These are phyloP conservation scores for Myxozyma kluyveri DNA, from an alignment of 805 yeast genomes.

Conservation along the genomic window DNA sequence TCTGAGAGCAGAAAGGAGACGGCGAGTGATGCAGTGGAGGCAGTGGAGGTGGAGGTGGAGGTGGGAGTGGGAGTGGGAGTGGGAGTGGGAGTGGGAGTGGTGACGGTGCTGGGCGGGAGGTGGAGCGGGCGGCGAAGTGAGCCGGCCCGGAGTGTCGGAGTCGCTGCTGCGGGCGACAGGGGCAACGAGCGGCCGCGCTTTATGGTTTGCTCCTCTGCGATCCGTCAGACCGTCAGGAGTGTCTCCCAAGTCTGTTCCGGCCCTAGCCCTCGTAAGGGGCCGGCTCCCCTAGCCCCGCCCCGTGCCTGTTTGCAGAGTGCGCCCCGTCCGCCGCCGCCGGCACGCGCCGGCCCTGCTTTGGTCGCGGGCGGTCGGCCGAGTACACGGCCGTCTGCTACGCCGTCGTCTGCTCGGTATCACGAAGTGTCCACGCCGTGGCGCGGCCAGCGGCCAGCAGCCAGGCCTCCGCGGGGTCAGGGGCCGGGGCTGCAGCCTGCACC, in stretches of 20 bases:
- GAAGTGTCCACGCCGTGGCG: too few relatives aligned
- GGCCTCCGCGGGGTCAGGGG: too few relatives aligned
- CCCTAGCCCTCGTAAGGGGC: constrained; percentile 6
- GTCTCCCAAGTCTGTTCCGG: neutral
- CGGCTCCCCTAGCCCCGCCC: neutral
- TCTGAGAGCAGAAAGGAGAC: neutral
- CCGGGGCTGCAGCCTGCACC: too few relatives aligned
- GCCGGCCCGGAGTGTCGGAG: neutral
- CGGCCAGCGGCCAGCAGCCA: too few relatives aligned
- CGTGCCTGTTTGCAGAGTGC: neutral
- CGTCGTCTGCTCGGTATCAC: too few relatives aligned
- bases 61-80: neutral
- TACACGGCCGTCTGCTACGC: too few relatives aligned
- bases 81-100: neutral
- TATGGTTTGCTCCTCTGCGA: constrained; percentile 1
- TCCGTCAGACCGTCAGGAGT: too few relatives aligned
- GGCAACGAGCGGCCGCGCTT: neutral
- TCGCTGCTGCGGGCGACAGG: too few relatives aligned
- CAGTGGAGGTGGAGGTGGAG: neutral
- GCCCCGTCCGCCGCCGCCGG: neutral
- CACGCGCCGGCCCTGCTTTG: too few relatives aligned
- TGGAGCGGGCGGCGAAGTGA: constrained; percentile 6
- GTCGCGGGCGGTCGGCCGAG: too few relatives aligned
- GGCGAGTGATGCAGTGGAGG: neutral
- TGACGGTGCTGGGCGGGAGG: constrained; percentile 1